phyloP scores from a whole-genome alignment of 495 filamentous ascomycete genomes.

The Penicillium herquei region DNA sequence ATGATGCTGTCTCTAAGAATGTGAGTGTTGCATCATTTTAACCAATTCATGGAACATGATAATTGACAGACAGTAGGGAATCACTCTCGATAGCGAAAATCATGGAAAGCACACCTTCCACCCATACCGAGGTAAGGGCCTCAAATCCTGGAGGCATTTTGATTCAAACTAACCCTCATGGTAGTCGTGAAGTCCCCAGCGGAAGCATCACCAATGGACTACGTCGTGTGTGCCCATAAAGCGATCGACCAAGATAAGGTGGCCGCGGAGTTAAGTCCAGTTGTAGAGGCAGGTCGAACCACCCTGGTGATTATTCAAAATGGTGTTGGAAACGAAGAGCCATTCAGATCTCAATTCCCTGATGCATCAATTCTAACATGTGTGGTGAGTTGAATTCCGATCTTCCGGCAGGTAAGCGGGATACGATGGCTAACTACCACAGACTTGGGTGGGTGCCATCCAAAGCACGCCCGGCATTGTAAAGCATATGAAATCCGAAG shows the following conservation, averaged over 20 bases:
- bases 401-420: neutral
- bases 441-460: constrained; percentile 51
- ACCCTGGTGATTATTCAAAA: constrained; percentile 68
- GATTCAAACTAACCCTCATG: neutral
- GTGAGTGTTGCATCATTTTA: constrained; percentile 8
- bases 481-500: constrained; percentile 46
- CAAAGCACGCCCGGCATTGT: constrained; percentile 46
- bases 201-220: constrained; percentile 38
- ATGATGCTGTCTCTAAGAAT: constrained; percentile 43
- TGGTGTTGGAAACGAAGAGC: constrained; percentile 65
- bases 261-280: constrained; percentile 36
- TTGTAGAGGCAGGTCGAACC: constrained; percentile 27
- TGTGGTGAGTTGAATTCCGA: constrained; percentile 37
- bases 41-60: neutral
- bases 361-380: constrained; percentile 55
- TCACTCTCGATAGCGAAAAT: constrained; percentile 44
- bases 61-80: constrained; percentile 29
- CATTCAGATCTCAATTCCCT: constrained; percentile 58
- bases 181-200: constrained; percentile 42
- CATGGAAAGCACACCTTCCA: constrained; percentile 45
- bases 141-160: neutral
- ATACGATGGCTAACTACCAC: neutral
- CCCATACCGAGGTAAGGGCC: constrained; percentile 34
- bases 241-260: constrained; percentile 44
- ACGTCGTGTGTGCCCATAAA: constrained; percentile 51